Base-by-base conservation (phyloP, 2,329 filamentous ascomycete species). In the Colletotrichum plurivorum region DNA sequence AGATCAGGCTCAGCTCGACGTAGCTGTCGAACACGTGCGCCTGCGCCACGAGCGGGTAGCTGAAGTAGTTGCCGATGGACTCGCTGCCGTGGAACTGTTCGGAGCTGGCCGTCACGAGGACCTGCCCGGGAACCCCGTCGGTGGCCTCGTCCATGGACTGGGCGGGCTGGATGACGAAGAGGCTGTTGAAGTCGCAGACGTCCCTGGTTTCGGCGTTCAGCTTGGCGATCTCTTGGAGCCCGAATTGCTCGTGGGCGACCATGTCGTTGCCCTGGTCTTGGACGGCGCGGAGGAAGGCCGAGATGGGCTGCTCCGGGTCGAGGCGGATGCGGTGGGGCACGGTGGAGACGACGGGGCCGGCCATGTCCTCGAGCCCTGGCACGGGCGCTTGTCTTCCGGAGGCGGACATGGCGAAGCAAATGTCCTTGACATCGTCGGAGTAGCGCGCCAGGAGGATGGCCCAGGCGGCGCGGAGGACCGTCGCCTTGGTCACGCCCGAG, bases 381-480 rank as follows among this genome's bases (percentile, higher is more conserved):
- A 63, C 52, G 1, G n/a, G 27, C 18, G 31, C 71, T 3, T 73
- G 49, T 53, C 20, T 53, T 80, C 51, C 81, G 80, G 16, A 82
- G 73, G 39, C 39, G 1, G 79, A 81, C 68, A 80, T 78, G 5
- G 81, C 81, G 63, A 83, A 82, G 20, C 81, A 73, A 27, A 83
- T 76, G 55, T 81, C 79, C 10, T 76, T 64, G 36, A 77, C 73
- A 3, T 76, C 76, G 70, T 52, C 77, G 64, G 80, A 75, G 65
- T 82, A 82, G 7, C 78, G 70, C 1, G 77, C 76, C 1, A 81
- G 76, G 1, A 81, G 76, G 15, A 83, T 65, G 5, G 80, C 80
- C 82, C 82, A 84, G 4, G 81, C 82, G 18, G 79, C 80, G 49
- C 80, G 77, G 46, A 84, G 78, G 39, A 81, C 74, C 5, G 79